Base-by-base conservation (phyloP, 148 eudicot genomes). In the Rhododendron ferrugineum region DNA sequence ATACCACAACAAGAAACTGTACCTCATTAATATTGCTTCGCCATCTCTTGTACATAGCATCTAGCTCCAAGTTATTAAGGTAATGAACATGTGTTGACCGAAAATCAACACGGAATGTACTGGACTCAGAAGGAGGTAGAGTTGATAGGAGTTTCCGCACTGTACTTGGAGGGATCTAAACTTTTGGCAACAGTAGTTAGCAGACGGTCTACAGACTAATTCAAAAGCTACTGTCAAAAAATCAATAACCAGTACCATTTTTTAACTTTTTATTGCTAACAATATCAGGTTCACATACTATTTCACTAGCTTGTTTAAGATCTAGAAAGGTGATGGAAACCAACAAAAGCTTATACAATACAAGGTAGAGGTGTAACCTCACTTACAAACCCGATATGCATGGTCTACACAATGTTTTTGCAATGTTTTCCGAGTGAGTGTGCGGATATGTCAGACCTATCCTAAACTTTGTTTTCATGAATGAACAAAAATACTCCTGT, bases 11-110 rank as follows among this genome's bases (percentile, higher is more conserved):
- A 40, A 75, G 44, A 52, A 83, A 54, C 11, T 28, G 34, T 89
- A 97, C 99, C 98, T 97, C 99, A 89, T 97, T 94, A 84, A 97
- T 78, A 90, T 93, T 97, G 92, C 96, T 97, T 77, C 98, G 91
- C 99, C 99, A 97, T 74, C 94, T 89, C 87, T 91, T 95, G 90
- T 97, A 97, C 96, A 92, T 91, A 73, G 93, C 85, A 90, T 97
- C 98, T 89, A 83, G 92, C 90, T 97, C 99, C 92, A 97, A 91
- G 92, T 97, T 92, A 90, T 97, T 97, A 76, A 97, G 90, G 89
- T 93, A 97, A 88, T 95, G 95, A 87, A 97, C 98, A 93, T 95
- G 96, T 70, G 86, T 87, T 70, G 99, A 95, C 78, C 98, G 98
- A 85, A 97, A 97, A 89, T 97, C 99, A 85, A 97, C 88, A 84